A percentile compares a stretch with the other conserved stretches of the same genome.
phyloP scores from a whole-genome alignment of 2,329 filamentous ascomycete species.

The Chaetomium olivaceum region DNA sequence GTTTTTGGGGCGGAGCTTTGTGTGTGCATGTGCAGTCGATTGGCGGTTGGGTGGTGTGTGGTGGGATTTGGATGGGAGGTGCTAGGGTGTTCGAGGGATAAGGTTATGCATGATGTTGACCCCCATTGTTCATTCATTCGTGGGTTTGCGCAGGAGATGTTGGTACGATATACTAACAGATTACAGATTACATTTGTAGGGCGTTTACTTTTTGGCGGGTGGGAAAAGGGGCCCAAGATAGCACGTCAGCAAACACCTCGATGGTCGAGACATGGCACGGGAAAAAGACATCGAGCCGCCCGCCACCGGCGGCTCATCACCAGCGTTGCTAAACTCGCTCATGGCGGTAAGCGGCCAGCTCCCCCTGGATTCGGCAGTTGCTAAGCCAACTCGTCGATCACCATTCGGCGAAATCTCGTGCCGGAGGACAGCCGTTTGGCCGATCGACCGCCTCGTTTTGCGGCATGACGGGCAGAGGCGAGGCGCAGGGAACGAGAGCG shows the following conservation, averaged over 20 bases:
- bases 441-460: neutral
- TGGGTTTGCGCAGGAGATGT: neutral
- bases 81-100: neutral
- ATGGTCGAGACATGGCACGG: neutral
- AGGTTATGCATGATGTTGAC: neutral
- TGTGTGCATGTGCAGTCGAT: neutral
- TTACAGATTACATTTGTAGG: too few relatives aligned
- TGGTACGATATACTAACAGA: too few relatives aligned
- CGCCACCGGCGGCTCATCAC: neutral
- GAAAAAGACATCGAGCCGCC: neutral
- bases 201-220: too few relatives aligned
- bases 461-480: neutral
- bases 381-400: constrained; percentile 9
- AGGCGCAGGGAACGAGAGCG: neutral
- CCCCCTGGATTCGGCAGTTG: neutral
- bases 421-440: neutral
- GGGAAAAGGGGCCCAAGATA: neutral
- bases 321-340: neutral
- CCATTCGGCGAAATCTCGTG: constrained; percentile 8
- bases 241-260: neutral
- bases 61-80: neutral
- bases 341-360: neutral
- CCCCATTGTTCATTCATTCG: neutral
- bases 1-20: neutral
- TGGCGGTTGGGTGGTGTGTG: neutral